Conservation (phyloP, 2,329 filamentous ascomycete genomes). For the Trichoderma sp. region DNA sequence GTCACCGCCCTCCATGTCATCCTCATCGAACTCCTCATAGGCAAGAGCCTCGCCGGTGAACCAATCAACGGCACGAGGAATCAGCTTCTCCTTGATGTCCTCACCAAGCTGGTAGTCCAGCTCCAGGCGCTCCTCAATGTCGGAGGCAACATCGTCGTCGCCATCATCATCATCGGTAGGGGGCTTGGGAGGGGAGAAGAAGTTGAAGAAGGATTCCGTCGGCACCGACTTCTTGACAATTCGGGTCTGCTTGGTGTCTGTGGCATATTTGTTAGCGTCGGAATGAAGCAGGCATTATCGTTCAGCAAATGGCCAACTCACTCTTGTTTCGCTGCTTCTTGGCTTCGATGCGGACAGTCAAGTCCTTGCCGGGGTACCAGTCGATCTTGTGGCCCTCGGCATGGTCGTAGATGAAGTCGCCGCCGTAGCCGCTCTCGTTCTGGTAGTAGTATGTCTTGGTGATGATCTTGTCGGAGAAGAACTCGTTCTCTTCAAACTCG, state of each 20-base stretch:
- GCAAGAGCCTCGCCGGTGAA: conserved; percentile 98
- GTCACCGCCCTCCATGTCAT: conserved; percentile 79
- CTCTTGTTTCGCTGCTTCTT: conserved; percentile 99
- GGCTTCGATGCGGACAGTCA: conserved; percentile 93
- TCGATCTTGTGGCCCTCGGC: conserved; percentile 98
- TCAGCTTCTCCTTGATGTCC: conserved; percentile 99
- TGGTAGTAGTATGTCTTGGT: conserved; percentile 99
- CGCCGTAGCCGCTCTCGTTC: conserved; percentile 96
- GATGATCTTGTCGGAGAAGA: conserved; percentile 95
- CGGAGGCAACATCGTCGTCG: conserved; percentile 76
- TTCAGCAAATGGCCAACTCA: conserved; percentile 42
- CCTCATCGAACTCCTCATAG: conserved; percentile 86
- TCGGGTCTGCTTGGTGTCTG: conserved; percentile 98
- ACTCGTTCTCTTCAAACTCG: conserved; percentile 92
- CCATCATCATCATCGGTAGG: conserved; percentile 70
- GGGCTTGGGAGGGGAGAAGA: conserved; percentile 93
- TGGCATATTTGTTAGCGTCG: conserved; percentile 12
- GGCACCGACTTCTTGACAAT: conserved; percentile 99
- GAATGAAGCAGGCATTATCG: neutral
- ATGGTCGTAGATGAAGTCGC: conserved; percentile 99
- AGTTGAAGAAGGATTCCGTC: conserved; percentile 98
- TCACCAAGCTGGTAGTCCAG: conserved; percentile 98
- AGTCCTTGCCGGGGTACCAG: conserved; percentile 90
- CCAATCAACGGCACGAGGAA: conserved; percentile 98
- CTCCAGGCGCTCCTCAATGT: conserved; percentile 97